Conservation (phyloP, 1,139 yeast species). For the Arxiozyma slooffiae region DNA sequence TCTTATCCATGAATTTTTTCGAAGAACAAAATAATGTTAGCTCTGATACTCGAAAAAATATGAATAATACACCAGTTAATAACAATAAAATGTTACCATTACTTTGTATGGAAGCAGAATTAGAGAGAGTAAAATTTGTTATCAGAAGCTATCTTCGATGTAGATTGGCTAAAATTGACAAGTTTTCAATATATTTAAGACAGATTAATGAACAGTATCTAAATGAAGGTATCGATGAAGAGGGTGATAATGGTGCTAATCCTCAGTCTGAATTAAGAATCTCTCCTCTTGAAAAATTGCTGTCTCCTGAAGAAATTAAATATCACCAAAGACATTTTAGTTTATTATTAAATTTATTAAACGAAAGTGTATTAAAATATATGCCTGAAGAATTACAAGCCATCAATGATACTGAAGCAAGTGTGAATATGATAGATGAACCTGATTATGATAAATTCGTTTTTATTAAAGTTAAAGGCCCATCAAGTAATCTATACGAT, state of each 20-base stretch:
- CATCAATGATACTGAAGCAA: constrained; percentile 70
- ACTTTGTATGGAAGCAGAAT: constrained; percentile 80
- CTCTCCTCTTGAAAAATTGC: constrained; percentile 18
- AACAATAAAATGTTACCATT: constrained; percentile 40
- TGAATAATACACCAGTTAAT: constrained; percentile 8
- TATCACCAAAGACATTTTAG: constrained; percentile 60
- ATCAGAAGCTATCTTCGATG: constrained; percentile 72
- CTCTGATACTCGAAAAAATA: constrained; percentile 2
- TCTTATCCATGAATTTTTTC: constrained; percentile 43
- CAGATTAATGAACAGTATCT: constrained; percentile 15
- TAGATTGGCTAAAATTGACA: constrained; percentile 65
- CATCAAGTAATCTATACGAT: constrained; percentile 25
- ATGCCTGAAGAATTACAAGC: constrained; percentile 61
- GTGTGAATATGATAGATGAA: constrained; percentile 64
- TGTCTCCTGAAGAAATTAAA: constrained; percentile 52
- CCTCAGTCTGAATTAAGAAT: background rate
- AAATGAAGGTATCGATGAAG: constrained; percentile 5
- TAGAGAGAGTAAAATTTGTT: constrained; percentile 75
- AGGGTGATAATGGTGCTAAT: constrained; percentile 1
- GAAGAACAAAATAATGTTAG: constrained; percentile 12
- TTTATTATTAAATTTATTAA: constrained; percentile 55
- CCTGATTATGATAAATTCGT: constrained; percentile 75
- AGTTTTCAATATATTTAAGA: constrained; percentile 47
- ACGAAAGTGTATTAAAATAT: constrained; percentile 53
- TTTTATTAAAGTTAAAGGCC: constrained; percentile 47